A percentile compares a stretch with the other conserved stretches of the same genome.
These are phyloP conservation scores for Tetracentron sinense DNA, from an alignment of 164 flowering plant genomes.

Conservation along the genomic window DNA sequence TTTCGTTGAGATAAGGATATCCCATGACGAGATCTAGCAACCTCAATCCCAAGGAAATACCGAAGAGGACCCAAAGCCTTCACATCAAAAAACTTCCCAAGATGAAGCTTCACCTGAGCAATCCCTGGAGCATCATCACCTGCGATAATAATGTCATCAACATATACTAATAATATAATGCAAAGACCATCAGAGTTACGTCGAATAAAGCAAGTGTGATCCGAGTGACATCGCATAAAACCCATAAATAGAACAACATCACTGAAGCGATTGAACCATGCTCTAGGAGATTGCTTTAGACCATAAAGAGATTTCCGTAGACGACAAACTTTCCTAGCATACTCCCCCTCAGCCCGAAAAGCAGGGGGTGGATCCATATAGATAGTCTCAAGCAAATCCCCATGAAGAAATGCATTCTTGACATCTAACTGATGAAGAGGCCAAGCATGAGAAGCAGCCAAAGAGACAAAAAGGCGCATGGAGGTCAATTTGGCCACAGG, in stretches of 20 bases:
- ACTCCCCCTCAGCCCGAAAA: background rate
- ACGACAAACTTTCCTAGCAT: background rate
- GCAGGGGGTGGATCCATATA: slow-evolving; percentile 16
- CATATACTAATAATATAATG: background rate
- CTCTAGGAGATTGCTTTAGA: slow-evolving; percentile 11
- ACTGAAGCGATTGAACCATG: slow-evolving; percentile 6
- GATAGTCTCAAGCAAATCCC: background rate
- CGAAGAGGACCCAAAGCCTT: background rate
- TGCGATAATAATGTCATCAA: slow-evolving; percentile 3
- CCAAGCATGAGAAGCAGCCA: slow-evolving; percentile 1
- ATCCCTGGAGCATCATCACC: background rate
- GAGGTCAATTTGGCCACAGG: slow-evolving; percentile 3
- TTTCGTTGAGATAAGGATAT: background rate
- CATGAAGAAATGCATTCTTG: slow-evolving; percentile 12
- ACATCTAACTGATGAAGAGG: slow-evolving; percentile 6
- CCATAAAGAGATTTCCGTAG: slow-evolving; percentile 10
- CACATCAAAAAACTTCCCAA: background rate
- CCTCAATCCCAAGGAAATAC: background rate
- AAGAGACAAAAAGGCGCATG: background rate
- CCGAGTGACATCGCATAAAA: background rate
- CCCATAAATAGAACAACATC: background rate
- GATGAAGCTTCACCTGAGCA: background rate
- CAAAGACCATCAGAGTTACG: background rate
- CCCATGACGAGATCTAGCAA: background rate
- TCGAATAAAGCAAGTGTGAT: background rate